phyloP scores from a whole-genome alignment of 2,329 filamentous ascomycete genomes.

The Claviceps maximensis region DNA sequence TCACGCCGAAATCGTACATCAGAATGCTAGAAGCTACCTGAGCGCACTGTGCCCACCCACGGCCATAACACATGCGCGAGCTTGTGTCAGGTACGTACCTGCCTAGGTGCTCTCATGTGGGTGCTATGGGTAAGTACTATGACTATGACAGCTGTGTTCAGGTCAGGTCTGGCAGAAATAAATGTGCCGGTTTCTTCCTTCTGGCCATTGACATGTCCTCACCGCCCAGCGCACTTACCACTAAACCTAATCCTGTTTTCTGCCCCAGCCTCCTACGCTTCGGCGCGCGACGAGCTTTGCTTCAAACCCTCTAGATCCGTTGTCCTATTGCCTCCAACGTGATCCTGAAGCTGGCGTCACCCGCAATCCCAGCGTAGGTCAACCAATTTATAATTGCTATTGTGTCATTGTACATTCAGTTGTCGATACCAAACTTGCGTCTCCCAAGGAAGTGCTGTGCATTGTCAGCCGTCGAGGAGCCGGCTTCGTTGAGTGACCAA shows the following conservation, averaged over 20 bases:
- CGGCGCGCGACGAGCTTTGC: conserved; percentile 9
- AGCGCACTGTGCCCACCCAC: too few species aligned
- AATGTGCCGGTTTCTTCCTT: neutral
- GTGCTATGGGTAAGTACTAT: neutral
- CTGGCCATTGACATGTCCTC: conserved; percentile 1
- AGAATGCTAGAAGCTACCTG: neutral
- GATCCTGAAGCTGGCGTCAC: conserved; percentile 3
- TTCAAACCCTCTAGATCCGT: neutral
- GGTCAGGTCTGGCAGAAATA: neutral
- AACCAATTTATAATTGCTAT: neutral
- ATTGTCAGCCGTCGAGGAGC: conserved; percentile 1
- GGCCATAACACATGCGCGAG: neutral
- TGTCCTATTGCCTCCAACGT: neutral
- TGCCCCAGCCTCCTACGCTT: conserved; percentile 8
- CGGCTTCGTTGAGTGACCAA: neutral
- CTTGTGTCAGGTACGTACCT: too few species aligned
- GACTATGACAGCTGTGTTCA: too few species aligned
- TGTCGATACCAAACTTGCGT: neutral
- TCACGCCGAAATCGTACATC: neutral
- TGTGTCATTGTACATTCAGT: neutral
- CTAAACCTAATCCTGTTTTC: conserved; percentile 8
- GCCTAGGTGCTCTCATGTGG: neutral
- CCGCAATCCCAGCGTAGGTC: conserved; percentile 4
- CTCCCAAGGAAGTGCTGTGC: neutral
- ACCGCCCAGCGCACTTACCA: conserved; percentile 6